Conservation (phyloP, 2,329 filamentous ascomycete genomes). For the Pseudonectria buxi region DNA sequence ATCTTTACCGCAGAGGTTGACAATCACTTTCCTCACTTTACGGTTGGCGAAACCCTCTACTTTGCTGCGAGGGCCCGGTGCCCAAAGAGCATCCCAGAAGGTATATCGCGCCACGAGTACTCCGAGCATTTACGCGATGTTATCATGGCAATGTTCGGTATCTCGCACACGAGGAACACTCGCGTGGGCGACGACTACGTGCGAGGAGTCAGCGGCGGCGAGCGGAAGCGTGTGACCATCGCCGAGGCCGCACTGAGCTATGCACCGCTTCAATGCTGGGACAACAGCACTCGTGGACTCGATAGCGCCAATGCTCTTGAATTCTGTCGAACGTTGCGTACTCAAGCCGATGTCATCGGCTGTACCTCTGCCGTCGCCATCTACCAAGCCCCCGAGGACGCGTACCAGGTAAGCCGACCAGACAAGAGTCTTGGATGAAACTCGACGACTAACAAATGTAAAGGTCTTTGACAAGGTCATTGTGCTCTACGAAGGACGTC, state of each 20-base stretch:
- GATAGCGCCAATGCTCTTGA: slow-evolving; percentile 15
- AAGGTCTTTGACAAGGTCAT: slow-evolving; percentile 61
- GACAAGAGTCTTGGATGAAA: too few relatives aligned
- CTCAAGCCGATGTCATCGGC: slow-evolving; percentile 10
- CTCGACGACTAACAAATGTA: too few relatives aligned
- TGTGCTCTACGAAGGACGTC: slow-evolving; percentile 58
- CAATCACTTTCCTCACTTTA: slow-evolving; percentile 56
- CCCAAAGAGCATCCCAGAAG: slow-evolving; percentile 41
- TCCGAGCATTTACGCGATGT: slow-evolving; percentile 49
- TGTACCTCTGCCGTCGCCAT: slow-evolving; percentile 26
- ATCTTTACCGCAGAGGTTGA: slow-evolving; percentile 58
- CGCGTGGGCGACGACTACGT: slow-evolving; percentile 61
- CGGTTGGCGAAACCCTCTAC: slow-evolving; percentile 54
- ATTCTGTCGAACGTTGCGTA: slow-evolving; percentile 11
- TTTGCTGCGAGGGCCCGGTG: slow-evolving; percentile 57
- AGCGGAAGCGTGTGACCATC: slow-evolving; percentile 69
- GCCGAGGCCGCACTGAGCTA: slow-evolving; percentile 56
- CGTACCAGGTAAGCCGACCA: slow-evolving; percentile 27
- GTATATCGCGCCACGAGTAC: background rate
- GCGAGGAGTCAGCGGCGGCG: slow-evolving; percentile 67
- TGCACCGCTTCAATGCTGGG: slow-evolving; percentile 31
- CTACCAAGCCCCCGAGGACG: slow-evolving; percentile 54
- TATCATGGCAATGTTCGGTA: slow-evolving; percentile 60
- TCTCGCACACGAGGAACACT: slow-evolving; percentile 63
- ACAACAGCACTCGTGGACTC: slow-evolving; percentile 19